Evolutionary conservation across 306 rosid genomes (phyloP), one percentile per base, ranked within the genome.

Genomic region (Pterocarpus macrocarpus): DNA sequence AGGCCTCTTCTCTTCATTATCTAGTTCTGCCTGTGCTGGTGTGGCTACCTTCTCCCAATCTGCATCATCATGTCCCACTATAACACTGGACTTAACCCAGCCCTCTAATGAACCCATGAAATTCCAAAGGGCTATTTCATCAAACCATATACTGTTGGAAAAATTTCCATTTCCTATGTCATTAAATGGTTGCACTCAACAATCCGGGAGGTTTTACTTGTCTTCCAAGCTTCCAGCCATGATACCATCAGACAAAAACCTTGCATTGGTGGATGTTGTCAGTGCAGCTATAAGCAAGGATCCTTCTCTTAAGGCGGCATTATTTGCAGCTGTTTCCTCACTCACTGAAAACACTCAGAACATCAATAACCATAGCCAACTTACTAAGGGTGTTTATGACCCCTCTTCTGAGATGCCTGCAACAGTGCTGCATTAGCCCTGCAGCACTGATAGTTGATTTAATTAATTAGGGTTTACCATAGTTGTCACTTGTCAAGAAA

Each of bases 41-140:
- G 9, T 74, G 35, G 81, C 77, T 14, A 50, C 82, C 41, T 49
- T 62, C 43, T 63, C 80, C 5, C 12, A 67, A 45, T 82, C 84
- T 53, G 5, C 85, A 78, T 52, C 85, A 78, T 52, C 86, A 57
- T 81, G 83, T 69, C 88, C 90, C 22, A 84, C 84, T 38, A 2
- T 87, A 58, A 87, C 90, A 56, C 64, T 87, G 28, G 88, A 87
- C 77, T 81, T 87, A 65, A 87, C 88, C 9, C 69, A 47, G 2
- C 49, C 80, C 58, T 50, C 84, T n/a, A 35, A 49, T 7, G 52
- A 43, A 45, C n/a, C 13, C 35, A 15, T 22, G 49, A 36, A 75
- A 10, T 50, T 68, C 35, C 82, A 69, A 65, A 62, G 38, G 12
- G 56, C 77, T 39, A n/a, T 49, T 45, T 47, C 84, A 75, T 44